These are phyloP conservation scores for Gentiana dahurica DNA, from an alignment of 257 asterid genomes.

Conservation along the genomic window DNA sequence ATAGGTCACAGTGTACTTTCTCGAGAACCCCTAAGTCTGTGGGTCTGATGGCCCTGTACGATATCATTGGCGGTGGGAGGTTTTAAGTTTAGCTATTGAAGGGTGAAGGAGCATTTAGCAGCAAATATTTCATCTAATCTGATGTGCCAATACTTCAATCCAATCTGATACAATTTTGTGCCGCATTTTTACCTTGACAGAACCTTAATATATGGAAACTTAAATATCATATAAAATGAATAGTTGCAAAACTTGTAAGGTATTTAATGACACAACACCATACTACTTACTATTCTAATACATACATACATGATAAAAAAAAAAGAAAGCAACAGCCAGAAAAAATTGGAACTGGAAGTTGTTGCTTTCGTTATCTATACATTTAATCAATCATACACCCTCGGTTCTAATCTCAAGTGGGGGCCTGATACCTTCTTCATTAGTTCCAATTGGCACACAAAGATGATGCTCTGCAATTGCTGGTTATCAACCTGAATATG, in stretches of 20 bases:
- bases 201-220: no score
- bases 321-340: no score
- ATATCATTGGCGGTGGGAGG: conserved; percentile 37
- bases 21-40: no score
- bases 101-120: conserved; percentile 43
- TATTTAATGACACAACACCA: no score
- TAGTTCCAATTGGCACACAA: conserved; percentile 9
- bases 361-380: background rate
- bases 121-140: conserved; percentile 31
- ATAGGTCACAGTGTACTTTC: no score
- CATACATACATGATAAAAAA: no score
- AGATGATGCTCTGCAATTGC: conserved; percentile 17
- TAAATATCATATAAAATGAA: no score
- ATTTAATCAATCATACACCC: conserved; percentile 5
- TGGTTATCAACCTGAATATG: conserved; percentile 13
- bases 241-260: no score
- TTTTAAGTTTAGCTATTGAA: conserved; percentile 58
- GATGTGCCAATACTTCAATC: background rate
- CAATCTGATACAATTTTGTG: no score
- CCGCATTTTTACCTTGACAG: no score
- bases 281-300: no score
- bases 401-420: conserved; percentile 21
- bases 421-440: conserved; percentile 17
- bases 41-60: conserved; percentile 62
- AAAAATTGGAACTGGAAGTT: no score